These are phyloP conservation scores for Saturnispora bothae DNA, from an alignment of 805 yeast genomes.

Conservation along the genomic window DNA sequence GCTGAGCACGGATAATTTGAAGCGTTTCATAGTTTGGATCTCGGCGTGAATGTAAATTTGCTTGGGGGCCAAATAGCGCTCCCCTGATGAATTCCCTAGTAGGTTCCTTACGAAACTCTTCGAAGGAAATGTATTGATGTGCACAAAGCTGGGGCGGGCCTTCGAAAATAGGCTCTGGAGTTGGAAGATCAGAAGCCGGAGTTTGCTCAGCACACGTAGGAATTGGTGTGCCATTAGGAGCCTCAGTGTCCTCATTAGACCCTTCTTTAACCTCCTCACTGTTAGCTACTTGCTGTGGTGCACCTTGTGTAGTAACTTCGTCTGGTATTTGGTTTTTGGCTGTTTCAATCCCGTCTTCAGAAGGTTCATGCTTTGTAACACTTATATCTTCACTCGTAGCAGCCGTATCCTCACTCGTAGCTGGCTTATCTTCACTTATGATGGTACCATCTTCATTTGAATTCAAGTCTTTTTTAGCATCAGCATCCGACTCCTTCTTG, in stretches of 20 bases:
- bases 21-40: conserved; percentile 42
- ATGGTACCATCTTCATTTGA: neutral
- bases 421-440: neutral
- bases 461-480: neutral
- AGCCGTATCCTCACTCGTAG: neutral
- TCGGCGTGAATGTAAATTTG: conserved; percentile 40
- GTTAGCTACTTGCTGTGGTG: neutral
- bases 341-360: neutral
- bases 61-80: conserved; percentile 53
- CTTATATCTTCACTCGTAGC: neutral
- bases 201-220: neutral
- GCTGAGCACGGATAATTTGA: conserved; percentile 21
- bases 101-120: conserved; percentile 33
- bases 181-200: neutral
- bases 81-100: conserved; percentile 24
- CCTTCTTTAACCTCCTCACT: neutral
- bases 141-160: conserved; percentile 63
- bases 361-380: neutral
- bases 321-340: neutral
- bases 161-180: conserved; percentile 29
- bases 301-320: neutral
- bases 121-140: conserved; percentile 42
- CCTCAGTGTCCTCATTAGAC: neutral
- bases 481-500: conserved; percentile 5
- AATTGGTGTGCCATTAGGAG: neutral